Evolutionary conservation across 2,329 filamentous ascomycete species (phyloP).

Genomic region (Fusarium devonianum): DNA sequence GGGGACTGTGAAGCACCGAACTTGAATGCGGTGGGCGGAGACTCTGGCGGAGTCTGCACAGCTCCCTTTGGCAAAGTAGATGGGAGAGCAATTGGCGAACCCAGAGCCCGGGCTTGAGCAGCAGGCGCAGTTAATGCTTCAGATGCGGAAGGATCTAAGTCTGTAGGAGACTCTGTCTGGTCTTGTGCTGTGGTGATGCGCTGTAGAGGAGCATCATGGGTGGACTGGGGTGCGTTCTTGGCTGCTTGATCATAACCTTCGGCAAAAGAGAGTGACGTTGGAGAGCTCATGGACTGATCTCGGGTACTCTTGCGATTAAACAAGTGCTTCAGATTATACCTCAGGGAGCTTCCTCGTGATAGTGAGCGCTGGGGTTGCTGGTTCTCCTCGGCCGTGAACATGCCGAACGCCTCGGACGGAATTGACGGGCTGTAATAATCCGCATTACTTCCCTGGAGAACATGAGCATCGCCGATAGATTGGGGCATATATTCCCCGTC

Average conservation of each 20-base stretch:
- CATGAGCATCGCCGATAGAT: constrained; percentile 40
- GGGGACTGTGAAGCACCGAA: constrained; percentile 42
- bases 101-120: constrained; percentile 28
- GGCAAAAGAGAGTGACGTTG: constrained; percentile 31
- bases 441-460: constrained; percentile 48
- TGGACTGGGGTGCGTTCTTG: constrained; percentile 1
- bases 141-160: constrained; percentile 34
- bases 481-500: constrained; percentile 41
- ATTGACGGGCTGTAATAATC: constrained; percentile 53
- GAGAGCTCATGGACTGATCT: constrained; percentile 43
- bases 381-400: constrained; percentile 42
- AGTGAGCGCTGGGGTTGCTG: constrained; percentile 39
- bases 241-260: constrained; percentile 23
- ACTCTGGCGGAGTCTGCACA: constrained; percentile 40
- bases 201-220: constrained; percentile 32
- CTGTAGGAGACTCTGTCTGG: constrained; percentile 44
- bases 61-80: constrained; percentile 20
- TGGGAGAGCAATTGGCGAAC: constrained; percentile 36
- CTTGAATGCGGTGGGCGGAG: constrained; percentile 36
- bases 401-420: constrained; percentile 52
- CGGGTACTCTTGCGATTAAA: constrained; percentile 47
- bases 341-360: constrained; percentile 47
- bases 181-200: constrained; percentile 36
- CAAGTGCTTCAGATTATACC: constrained; percentile 47
- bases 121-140: constrained; percentile 24